Evolutionary conservation across 2,329 filamentous ascomycete species (phyloP).

Genomic region (Akanthomyces dipterigenus): DNA sequence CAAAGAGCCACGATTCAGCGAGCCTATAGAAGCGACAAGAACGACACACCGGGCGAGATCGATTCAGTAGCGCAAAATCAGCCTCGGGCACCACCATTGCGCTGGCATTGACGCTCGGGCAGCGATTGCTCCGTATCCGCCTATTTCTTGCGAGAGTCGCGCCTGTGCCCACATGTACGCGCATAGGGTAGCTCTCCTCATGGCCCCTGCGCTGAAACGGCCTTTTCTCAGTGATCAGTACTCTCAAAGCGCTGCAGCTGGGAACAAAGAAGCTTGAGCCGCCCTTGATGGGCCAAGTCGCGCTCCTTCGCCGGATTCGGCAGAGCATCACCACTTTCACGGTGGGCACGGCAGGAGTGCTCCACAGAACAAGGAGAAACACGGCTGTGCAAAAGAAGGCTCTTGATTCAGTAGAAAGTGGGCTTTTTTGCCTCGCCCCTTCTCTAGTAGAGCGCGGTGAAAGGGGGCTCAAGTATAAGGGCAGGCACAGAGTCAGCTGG

Average conservation of each 20-base stretch:
- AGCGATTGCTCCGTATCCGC: not conserved
- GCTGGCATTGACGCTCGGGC: not conserved
- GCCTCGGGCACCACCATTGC: too few relatives aligned
- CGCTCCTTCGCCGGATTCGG: not conserved
- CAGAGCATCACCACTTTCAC: not conserved
- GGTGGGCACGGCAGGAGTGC: not conserved
- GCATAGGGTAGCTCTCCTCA: not conserved
- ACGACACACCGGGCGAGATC: not conserved
- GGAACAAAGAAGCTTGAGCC: too few relatives aligned
- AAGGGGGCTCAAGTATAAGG: not conserved
- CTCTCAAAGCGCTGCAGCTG: too few relatives aligned
- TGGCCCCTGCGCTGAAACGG: not conserved
- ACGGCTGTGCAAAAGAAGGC: too few relatives aligned
- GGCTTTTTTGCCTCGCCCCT: too few relatives aligned
- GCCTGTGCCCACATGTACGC: not conserved
- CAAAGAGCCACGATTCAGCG: too few relatives aligned
- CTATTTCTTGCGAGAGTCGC: not conserved
- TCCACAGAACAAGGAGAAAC: not conserved
- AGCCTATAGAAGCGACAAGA: not conserved
- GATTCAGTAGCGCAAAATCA: not conserved
- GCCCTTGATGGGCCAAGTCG: not conserved
- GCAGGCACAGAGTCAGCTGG: slow-evolving; percentile 1
- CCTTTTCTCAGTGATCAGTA: too few relatives aligned
- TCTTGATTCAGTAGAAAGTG: not conserved
- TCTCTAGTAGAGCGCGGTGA: not conserved